Evolutionary conservation across 2,329 filamentous ascomycete genomes (phyloP), one percentile per base, ranked within the genome.

Genomic region (Fusarium mundagurra): DNA sequence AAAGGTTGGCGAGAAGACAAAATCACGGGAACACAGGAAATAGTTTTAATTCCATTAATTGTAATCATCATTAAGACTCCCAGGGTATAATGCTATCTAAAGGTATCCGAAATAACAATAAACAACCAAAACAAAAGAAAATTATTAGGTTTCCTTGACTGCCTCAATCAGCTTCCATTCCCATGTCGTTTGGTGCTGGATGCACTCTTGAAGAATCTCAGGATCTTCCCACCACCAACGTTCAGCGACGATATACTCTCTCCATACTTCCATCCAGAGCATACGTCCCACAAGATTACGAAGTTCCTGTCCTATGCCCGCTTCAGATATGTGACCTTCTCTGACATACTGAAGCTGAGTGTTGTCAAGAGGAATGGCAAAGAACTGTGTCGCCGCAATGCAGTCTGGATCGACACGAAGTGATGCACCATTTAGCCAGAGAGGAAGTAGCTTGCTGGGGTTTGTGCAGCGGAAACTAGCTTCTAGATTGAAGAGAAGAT

Each of bases 191-290:
- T 85, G 85, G 61, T 87, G 77, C 57, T 84, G 80, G 13, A 84
- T 76, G 67, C 90, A 91, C 78, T 91, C 89, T 44, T 86, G 82
- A 3, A 89, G 79, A 64, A 88, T 88, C 4, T 81, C 83, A 9
- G 82, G 79, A 36, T 90, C 86, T 43, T 91, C 88, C 89, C 89
- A 91, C 90, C 90, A 92, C 89, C 89, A 91, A 41, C 77, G 80
- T 2, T 85, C 79, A 2, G 84, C 84, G 18, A 83, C 83, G 12
- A 90, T 85, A 55, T 85, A 86, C 8, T 79, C 78, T 1, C 89
- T 89, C 90, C 90, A 92, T 11, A 89, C 84, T 74, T 91, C 87
- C 74, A 85, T 84, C 90, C 90, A 92, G 27, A 92, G 81, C 85
- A 89, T 86, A 38, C 88, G 84, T 0, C 88, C 89, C 2, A 89